Base-by-base conservation (phyloP, 805 yeast genomes). In the Diddensiella caesifluorescens region DNA sequence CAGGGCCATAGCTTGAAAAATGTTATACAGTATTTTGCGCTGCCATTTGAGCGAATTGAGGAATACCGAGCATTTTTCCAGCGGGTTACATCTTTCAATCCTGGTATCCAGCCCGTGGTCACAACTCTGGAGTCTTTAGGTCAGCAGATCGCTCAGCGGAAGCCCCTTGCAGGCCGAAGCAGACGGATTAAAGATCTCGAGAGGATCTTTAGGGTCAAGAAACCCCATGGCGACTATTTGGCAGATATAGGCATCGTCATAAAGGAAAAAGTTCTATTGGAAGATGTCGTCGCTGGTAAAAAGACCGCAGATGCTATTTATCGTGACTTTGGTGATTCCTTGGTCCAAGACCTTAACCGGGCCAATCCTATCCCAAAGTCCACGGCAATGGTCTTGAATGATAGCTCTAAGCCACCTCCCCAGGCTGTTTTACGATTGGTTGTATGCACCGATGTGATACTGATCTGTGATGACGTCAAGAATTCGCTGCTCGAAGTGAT, bases 1-100 rank as follows among this genome's bases (percentile, higher is more conserved):
- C 34, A 43, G 22, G 33, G 34, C 12, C 58, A 56, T 31, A 30
- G 48, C 7, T 25, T 51, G 19, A 20, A 39, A 19, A 35, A 42
- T 16, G 43, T 49, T 7, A 22, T 46, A 6, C 48, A 44, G 10
- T 56, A 55, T 36, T 30, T 56, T 36, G 29, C 35, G 15, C 35
- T 49, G 23, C 61, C 61, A 9, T 35, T 53, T 16, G 30, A 27
- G 6, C 47, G 53, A 4, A 32, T 55, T 20, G 28, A 38, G 7
- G 44, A 42, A 13, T 51, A 47, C 22, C 25, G 32, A 6, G 36
- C 26, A 12, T 47, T 51, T 32, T 52, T 52, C 38, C 22, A 30
- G 31, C 22, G 30, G 38, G 22, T 45, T 22, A 20, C 42, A 5
- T 15, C 34, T 10, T n/a, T 21, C 7, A 19, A 39, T 9, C 47